Base-by-base conservation (phyloP, 345 rosid genomes). In the Brassica cretica region DNA sequence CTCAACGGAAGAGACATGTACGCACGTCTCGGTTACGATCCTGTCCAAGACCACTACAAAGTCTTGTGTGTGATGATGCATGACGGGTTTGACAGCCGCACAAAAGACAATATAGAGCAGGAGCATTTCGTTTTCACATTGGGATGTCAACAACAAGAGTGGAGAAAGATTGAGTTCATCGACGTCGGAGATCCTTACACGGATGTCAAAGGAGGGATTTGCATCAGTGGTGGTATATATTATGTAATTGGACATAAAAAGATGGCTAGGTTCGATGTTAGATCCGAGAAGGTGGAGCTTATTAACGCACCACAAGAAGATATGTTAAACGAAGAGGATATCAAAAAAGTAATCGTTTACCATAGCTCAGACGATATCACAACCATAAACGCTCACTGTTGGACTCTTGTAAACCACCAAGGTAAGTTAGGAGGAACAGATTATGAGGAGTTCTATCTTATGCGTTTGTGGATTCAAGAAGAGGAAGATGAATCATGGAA, bases 21-120 rank as follows among this genome's bases (percentile, higher is more conserved):
- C 76, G 69, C 30, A 44, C 61, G 61, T 63, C 76, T 73, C 14
- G 69, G 69, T 0, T 73, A 73, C 61, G 69, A 73, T 11, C 61
- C 46, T 2, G 62, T 63, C 0, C n/a, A 2, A 44, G 68, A 62
- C 5, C 1, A 72, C 16, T 72, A 62, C 44, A 72, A 27, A 62
- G 61, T 62, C 10, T 62, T 72, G 68, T 62, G 66, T 25, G 66
- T 62, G 39, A 30, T 62, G 66, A 62, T 62, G 39, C 35, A 29
- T n/a, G 39, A 62, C 19, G 39, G 49, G 3, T 25, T 59, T 25
- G 61, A 61, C 35, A 27, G 6, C 65, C 3, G 15, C 6, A 61
- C 18, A 61, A 27, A 1, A 25, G 8, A 12, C 65, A 25, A 12
- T 27, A 10, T 25, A 19, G 6, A 58, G 6, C 68, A 33, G 8